phyloP scores from a whole-genome alignment of 2,329 filamentous ascomycete species.

The Botryotinia globosa region DNA sequence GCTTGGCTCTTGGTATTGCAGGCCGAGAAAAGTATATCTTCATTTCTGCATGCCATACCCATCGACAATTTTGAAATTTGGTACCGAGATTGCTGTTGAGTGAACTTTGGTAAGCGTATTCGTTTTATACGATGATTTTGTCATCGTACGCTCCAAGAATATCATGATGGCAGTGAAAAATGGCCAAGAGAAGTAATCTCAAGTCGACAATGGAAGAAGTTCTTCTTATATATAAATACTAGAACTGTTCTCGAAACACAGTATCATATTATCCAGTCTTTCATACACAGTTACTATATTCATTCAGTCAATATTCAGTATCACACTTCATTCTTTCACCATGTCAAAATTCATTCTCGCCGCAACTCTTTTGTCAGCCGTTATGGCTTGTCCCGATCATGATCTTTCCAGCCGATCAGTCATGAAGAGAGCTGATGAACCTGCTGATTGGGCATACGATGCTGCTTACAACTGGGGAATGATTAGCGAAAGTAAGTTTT shows the following conservation, averaged over 20 bases:
- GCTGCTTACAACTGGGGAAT: slow-evolving; percentile 44
- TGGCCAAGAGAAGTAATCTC: background rate
- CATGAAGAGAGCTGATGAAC: slow-evolving; percentile 21
- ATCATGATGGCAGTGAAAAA: background rate
- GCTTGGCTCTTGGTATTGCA: background rate
- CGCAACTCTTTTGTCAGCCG: slow-evolving; percentile 17
- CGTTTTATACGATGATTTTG: background rate
- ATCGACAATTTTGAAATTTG: background rate
- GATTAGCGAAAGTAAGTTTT: slow-evolving; percentile 35
- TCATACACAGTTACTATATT: background rate
- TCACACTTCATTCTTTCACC: background rate
- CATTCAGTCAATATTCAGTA: background rate
- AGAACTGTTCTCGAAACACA: background rate
- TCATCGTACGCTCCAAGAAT: background rate
- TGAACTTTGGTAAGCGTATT: background rate
- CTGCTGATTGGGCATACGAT: slow-evolving; percentile 39
- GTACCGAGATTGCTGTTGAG: background rate
- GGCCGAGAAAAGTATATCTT: background rate
- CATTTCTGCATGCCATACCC: background rate
- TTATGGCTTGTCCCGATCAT: slow-evolving; percentile 31
- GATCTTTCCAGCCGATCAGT: slow-evolving; percentile 21
- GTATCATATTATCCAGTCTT: background rate
- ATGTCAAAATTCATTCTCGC: slow-evolving; percentile 17
- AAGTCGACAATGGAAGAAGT: background rate
- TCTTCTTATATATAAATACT: background rate